Evolutionary conservation across 225 moss, liverwort and hornwort species (phyloP), one percentile per base, ranked within the genome.

Genomic region (Lunularia cruciata): DNA sequence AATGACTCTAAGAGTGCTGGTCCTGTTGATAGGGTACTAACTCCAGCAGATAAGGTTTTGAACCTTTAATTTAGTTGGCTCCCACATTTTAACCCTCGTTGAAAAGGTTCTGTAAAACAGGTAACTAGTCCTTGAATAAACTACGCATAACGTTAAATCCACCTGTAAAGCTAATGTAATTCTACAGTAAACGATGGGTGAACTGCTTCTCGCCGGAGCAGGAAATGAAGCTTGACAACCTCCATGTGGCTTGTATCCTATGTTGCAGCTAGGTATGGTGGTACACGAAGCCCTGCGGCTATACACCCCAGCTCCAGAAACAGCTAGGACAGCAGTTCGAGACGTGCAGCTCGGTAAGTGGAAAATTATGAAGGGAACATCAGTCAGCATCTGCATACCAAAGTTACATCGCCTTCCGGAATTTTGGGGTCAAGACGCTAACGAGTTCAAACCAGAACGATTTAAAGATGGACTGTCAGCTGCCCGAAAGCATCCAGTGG

Each of bases 391-490:
- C 13, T 65, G 73, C 37, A 42, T 64, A 27, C 51, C 64, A 2
- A 52, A 6, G 11, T 12, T 65, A 22, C 73, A 63, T 28, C 38
- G 64, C 2, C 56, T 73, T 19, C 63, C 63, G 16, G 28, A 54
- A n/a, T 52, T 73, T 32, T 64, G 63, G 73, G 73, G 73, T n/a
- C 8, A 23, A 12, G 73, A 73, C 20, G 73, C 73, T 16, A 73
- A 73, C 39, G 73, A 64, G 27, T 73, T 73, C 53, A 73, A 64
- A 27, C 73, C 63, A 7, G 73, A 73, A 28, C 63, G 63, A 2
- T 73, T 73, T 40, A 19, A 56, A 63, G 63, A 64, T 28, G 73
- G 73, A 63, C 26, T 73, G 51, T 37, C 54, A 28, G 51, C 52
- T 15, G 73, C 53, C 9, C 37, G 63, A 10, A 52, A 63, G 16